phyloP scores from a whole-genome alignment of 1,284 basidiomycete species.

The Volvariella volvacea region DNA sequence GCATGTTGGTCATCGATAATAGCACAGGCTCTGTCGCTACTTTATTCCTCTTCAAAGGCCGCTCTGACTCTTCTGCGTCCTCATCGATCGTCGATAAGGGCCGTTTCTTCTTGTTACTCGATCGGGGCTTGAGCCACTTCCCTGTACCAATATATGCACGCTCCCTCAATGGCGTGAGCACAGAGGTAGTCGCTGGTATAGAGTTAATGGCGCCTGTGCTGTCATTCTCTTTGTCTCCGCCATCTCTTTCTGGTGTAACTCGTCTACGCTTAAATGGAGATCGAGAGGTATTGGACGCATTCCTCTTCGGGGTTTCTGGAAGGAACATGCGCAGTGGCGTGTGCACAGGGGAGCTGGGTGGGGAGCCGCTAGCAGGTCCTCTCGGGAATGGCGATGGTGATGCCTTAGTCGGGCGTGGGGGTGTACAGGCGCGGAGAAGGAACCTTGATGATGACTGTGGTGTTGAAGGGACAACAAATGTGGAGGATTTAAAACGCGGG shows the following conservation, averaged over 20 bases:
- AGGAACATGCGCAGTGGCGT: too few species aligned
- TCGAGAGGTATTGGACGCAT: constrained; percentile 5
- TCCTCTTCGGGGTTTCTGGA: too few species aligned
- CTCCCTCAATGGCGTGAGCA: too few species aligned
- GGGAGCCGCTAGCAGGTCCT: too few species aligned
- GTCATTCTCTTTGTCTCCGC: constrained; percentile 39
- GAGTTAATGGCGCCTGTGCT: too few species aligned
- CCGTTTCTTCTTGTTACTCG: constrained; percentile 23
- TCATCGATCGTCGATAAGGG: constrained; percentile 18
- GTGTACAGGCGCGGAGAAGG: neutral
- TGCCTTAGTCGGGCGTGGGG: neutral
- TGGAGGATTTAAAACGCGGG: too few species aligned
- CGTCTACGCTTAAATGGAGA: constrained; percentile 22
- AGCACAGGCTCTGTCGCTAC: neutral
- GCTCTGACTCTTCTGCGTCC: constrained; percentile 23
- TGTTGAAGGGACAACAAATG: neutral
- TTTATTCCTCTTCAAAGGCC: constrained; percentile 9
- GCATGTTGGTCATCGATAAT: constrained; percentile 5
- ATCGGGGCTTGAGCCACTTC: too few species aligned
- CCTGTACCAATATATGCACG: too few species aligned
- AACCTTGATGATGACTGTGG: neutral
- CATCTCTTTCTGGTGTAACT: constrained; percentile 2
- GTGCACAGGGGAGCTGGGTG: too few species aligned
- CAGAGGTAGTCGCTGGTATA: too few species aligned
- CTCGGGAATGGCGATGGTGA: too few species aligned